Evolutionary conservation across 2,329 filamentous ascomycete species (phyloP), one percentile per base, ranked within the genome.

Genomic region (Xylariomycetidae sp.): DNA sequence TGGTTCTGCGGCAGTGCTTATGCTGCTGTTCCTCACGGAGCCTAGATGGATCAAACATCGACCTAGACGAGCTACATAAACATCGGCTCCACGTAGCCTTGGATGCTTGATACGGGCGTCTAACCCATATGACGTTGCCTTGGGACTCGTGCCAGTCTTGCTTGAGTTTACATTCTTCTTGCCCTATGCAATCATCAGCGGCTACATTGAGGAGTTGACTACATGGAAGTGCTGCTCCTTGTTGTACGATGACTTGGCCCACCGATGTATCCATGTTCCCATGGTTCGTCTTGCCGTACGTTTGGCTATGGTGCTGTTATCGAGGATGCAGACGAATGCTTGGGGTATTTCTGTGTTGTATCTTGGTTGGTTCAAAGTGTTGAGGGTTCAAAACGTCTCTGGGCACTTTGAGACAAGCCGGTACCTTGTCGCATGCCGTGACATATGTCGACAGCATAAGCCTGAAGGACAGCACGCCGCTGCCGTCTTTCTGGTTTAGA

Each of bases 1-100:
- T 20, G 40, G 38, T 8, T 14, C 25, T 14, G 25, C 7, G 10
- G 7, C 16, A 14, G 7, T 9, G 4, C 14, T 16, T 9, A 9
- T 18, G 7, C 19, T 10, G 12, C 15, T 28, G 18, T 26, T 22
- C 17, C 29, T 15, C 20, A 18, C 17, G 10, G 16, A 19, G 17
- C 6, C 14, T 6, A 19, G 14, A 10, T 12, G 14, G 10, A 17
- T 22, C 22, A 16, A 17, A 19, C 14, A 25, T 19, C 36, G 41
- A 4, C 63, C 63, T 1, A 71, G 54, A 23, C 67, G 56, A 19
- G 61, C 60, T 12, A 74, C 68, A 38, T 73, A 74, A 1, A 74
- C 45, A 44, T 73, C 69, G 4, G 68, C 67, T 7, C 68, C 67
- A 19, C 64, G 56, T 1, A 73, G 59, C 23, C 63, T 60, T 6